Percentiles rank a stretch among this genome's conserved stretches.
phyloP scores from a whole-genome alignment of 805 yeast genomes.

The Candida rishiriensis region DNA sequence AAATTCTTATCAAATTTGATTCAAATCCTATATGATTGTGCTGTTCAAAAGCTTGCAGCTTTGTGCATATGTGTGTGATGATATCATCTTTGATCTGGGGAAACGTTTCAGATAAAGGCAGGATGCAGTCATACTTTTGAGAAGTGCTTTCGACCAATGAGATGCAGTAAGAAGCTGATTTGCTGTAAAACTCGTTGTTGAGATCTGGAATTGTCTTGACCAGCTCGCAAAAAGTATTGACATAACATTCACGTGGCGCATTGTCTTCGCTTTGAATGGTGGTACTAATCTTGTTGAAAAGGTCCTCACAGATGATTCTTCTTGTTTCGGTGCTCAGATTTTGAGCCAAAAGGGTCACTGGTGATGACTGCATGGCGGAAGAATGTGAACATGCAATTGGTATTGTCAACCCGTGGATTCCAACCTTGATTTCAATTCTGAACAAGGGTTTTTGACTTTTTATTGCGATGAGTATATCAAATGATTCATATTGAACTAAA shows the following conservation, averaged over 20 bases:
- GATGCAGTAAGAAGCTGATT: constrained; percentile 6
- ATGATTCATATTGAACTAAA: too few relatives aligned
- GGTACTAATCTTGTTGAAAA: constrained; percentile 1
- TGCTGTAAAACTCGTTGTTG: constrained; percentile 2
- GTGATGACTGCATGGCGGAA: constrained; percentile 4
- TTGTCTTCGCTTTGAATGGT: background rate
- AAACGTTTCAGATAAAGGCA: constrained; percentile 27
- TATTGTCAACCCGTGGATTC: too few relatives aligned
- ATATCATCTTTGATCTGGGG: constrained; percentile 21
- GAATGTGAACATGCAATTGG: too few relatives aligned
- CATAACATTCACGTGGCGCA: background rate
- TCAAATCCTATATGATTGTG: constrained; percentile 16
- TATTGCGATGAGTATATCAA: too few relatives aligned
- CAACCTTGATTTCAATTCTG: too few relatives aligned
- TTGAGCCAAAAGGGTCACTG: constrained; percentile 11
- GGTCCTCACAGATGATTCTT: constrained; percentile 3
- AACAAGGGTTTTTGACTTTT: too few relatives aligned
- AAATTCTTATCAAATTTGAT: constrained; percentile 1
- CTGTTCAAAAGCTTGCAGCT: constrained; percentile 4
- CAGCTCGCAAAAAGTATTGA: constrained; percentile 20
- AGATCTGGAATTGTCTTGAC: constrained; percentile 7
- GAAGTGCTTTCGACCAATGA: constrained; percentile 1
- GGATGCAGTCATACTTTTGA: constrained; percentile 6
- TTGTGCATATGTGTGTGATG: constrained; percentile 4
- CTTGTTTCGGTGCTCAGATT: constrained; percentile 11